A percentile compares a stretch with the other conserved stretches of the same genome.
Evolutionary conservation across 306 rosid species (phyloP).

Genomic region (Rubus idaeus): DNA sequence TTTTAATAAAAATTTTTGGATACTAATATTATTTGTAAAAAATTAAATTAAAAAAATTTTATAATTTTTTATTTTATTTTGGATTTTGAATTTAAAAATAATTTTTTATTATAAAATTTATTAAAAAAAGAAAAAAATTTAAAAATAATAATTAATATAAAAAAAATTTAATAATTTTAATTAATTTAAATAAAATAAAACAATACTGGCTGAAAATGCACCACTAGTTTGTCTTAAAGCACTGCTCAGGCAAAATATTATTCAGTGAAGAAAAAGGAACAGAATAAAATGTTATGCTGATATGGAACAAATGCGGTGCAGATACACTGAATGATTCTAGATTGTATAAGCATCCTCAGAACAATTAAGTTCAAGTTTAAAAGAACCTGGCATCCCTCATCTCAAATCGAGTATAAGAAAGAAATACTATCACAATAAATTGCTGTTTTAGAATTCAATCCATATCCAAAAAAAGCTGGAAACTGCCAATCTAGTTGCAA

Average conservation of each 20-base stretch:
- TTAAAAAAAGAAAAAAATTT: too few species aligned
- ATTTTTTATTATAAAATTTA: too few species aligned
- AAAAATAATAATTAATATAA: too few species aligned
- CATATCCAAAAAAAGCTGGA: not conserved
- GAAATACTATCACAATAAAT: not conserved
- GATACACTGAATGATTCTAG: conserved; percentile 7
- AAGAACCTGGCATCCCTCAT: not conserved
- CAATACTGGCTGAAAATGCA: not conserved
- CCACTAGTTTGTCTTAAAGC: not conserved
- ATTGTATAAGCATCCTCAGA: not conserved
- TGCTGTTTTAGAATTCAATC: not conserved
- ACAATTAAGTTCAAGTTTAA: not conserved
- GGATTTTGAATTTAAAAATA: too few species aligned
- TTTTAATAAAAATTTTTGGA: too few species aligned
- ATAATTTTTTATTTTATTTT: too few species aligned
- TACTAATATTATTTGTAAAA: too few species aligned
- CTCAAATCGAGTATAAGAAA: not conserved
- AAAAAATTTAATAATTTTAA: too few species aligned
- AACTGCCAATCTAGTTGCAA: not conserved
- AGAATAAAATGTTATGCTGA: not conserved
- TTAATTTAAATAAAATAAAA: too few species aligned
- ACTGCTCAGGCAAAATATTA: not conserved
- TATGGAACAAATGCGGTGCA: not conserved
- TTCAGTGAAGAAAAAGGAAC: not conserved
- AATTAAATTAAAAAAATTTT: too few species aligned